Percentiles rank a stretch among this genome's conserved stretches.
Evolutionary conservation across 2,329 filamentous ascomycete species (phyloP).

Genomic region (Paecilomyces fulvus): DNA sequence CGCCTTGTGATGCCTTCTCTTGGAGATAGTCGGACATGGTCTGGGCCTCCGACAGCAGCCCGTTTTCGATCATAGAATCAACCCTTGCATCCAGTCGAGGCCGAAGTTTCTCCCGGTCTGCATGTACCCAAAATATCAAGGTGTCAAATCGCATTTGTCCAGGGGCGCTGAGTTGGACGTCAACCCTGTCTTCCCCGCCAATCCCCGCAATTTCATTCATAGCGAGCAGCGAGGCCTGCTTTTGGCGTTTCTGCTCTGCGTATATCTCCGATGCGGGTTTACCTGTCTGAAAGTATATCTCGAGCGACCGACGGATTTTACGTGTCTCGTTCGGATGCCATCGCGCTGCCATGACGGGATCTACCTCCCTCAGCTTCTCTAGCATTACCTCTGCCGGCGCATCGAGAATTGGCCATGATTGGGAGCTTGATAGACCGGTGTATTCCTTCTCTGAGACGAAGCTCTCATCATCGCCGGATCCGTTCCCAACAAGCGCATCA

Average conservation of each 20-base stretch:
- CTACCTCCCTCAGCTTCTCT: constrained; percentile 65
- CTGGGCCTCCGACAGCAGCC: constrained; percentile 55
- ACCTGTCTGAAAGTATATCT: constrained; percentile 81
- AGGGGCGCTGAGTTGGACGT: constrained; percentile 3
- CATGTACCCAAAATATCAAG: constrained; percentile 80
- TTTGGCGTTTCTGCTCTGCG: constrained; percentile 55
- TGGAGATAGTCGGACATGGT: constrained; percentile 43
- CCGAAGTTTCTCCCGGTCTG: constrained; percentile 59
- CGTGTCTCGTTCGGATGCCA: constrained; percentile 93
- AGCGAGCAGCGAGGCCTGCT: constrained; percentile 7
- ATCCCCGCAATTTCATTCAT: constrained; percentile 12
- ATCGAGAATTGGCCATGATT: constrained; percentile 61
- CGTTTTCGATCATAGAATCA: constrained; percentile 68
- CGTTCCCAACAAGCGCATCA: constrained; percentile 50
- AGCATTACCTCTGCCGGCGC: constrained; percentile 64
- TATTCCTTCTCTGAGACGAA: constrained; percentile 12
- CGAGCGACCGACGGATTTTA: constrained; percentile 81
- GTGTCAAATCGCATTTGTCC: constrained; percentile 46
- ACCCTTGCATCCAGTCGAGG: constrained; percentile 67
- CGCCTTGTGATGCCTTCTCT: constrained; percentile 39
- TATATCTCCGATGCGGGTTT: constrained; percentile 79
- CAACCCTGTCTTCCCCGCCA: constrained; percentile 5
- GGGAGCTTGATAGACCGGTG: constrained; percentile 14
- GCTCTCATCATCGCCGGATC: constrained; percentile 14
- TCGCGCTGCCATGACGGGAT: constrained; percentile 77